Evolutionary conservation across 805 yeast species (phyloP), one percentile per base, ranked within the genome.

Genomic region (Kluyveromyces siamensis): DNA sequence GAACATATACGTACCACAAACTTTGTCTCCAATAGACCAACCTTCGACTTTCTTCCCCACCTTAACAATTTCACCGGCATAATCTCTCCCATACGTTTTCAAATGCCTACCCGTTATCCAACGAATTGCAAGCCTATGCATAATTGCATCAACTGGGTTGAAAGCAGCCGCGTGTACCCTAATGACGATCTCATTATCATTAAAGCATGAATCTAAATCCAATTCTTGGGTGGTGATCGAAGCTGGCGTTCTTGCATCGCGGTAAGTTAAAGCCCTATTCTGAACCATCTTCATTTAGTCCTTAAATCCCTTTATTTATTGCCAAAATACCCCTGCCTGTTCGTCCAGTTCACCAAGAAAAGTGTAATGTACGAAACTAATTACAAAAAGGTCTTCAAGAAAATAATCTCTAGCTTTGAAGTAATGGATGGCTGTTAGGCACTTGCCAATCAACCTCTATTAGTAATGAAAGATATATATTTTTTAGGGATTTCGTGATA

Each of bases 111-210:
- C 48, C 1, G 44, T 40, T 17, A 50, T 14, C 38, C 46, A 50
- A 8, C 51, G 40, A 37, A 43, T 39, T 14, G 60, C 53, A 9
- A 55, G 21, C 4, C 46, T 21, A 25, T 62, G 56, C 5, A 55
- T 27, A 2, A 61, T 9, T 6, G 52, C 21, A 49, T 65, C 69
- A 10, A 63, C 44, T 8, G 69, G 69, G 39, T 65, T 65, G 41
- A 65, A 52, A 13, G 65, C 57, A 18, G 64, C 68, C 8, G 67
- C 60, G 36, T 60, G 57, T 14, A 65, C 45, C 40, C 59, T 50
- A 13, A 65, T 41, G 1, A 64, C 63, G 36, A 65, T 52, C 50
- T 65, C 65, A 18, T 56, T 48, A 3, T 52, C 57, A 2, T 45
- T 49, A 48, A 49, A 58, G 48, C 63, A 59, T 0, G 44, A 47